Evolutionary conservation across 169 alveolate genomes (phyloP).

Genomic region (Neospora caninum): DNA sequence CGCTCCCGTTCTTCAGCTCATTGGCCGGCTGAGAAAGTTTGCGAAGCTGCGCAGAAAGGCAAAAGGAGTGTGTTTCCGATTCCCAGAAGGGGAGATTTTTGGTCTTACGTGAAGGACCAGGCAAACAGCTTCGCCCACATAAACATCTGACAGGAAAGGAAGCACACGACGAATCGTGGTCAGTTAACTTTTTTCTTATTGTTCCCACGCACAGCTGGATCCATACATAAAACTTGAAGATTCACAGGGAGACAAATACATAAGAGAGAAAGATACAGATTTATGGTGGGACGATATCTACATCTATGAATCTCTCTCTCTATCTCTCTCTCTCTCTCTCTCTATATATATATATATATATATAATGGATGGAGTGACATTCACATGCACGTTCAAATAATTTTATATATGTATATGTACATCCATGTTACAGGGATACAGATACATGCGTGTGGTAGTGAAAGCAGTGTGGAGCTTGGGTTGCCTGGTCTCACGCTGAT

Average conservation of each 20-base stretch:
- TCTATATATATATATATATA: not conserved
- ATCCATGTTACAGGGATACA: not conserved
- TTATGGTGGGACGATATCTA: not conserved
- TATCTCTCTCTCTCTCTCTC: not conserved
- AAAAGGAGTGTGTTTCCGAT: not conserved
- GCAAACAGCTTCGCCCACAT: constrained; percentile 68
- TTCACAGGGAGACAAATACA: not conserved
- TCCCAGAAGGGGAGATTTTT: not conserved
- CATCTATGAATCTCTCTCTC: not conserved
- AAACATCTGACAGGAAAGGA: constrained; percentile 47
- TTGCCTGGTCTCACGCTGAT: not conserved
- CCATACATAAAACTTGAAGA: no score
- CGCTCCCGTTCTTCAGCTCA: no score
- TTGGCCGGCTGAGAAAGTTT: not conserved
- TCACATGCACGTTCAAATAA: not conserved
- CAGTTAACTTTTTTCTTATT: no score
- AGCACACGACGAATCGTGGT: no score
- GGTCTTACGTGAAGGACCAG: constrained; percentile 68
- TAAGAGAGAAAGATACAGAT: no score
- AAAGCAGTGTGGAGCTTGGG: not conserved
- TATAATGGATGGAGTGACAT: not conserved
- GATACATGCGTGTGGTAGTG: not conserved
- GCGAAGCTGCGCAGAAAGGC: not conserved
- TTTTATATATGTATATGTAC: not conserved
- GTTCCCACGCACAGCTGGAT: no score